Evolutionary conservation across 2,329 filamentous ascomycete genomes (phyloP), one percentile per base, ranked within the genome.

Genomic region (Alternaria angustiovoidea): DNA sequence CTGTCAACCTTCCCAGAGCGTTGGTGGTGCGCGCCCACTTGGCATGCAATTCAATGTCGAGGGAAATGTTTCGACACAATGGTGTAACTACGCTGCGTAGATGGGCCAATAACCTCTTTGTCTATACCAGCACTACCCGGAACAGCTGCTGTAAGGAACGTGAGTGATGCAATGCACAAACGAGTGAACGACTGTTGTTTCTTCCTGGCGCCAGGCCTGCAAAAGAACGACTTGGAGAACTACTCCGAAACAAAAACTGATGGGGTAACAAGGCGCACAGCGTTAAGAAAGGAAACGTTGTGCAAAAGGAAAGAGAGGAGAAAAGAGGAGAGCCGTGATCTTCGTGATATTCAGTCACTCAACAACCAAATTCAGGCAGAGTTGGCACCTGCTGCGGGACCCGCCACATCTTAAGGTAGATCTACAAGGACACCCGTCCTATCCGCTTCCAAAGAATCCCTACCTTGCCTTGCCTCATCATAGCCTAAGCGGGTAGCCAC

Each of bases 191-290:
- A 64, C 49, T 54, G 48, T 59, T 34, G 54, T 52, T 53, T 47
- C 44, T 59, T 55, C 36, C 41, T 58, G 70, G 71, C 69, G 54
- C 69, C 66, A 63, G 72, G 68, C 71, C 69, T 73, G 74, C 70
- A 76, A 75, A 49, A 69, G 72, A 72, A 67, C 36, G 61, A 56
- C 34, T 57, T 28, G 8, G 11, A 42, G 46, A 24, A 36, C 32
- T 49, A 24, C 20, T 44, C 32, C 55, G 55, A 54, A 67, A 68
- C 59, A 12, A 30, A 46, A 62, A 61, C 55, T 54, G 59, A 38
- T 30, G 46, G 63, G 57, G 49, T 60, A 64, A 59, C 54, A 58
- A 54, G 55, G 69, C 74, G 73, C 72, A 59, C 73, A 75, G 74
- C 73, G 72, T 63, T 63, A 57, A 47, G 52, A 53, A 56, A 66